Base-by-base conservation (phyloP, 768 basidiomycete genomes). In the Neoboletus magnificus region DNA sequence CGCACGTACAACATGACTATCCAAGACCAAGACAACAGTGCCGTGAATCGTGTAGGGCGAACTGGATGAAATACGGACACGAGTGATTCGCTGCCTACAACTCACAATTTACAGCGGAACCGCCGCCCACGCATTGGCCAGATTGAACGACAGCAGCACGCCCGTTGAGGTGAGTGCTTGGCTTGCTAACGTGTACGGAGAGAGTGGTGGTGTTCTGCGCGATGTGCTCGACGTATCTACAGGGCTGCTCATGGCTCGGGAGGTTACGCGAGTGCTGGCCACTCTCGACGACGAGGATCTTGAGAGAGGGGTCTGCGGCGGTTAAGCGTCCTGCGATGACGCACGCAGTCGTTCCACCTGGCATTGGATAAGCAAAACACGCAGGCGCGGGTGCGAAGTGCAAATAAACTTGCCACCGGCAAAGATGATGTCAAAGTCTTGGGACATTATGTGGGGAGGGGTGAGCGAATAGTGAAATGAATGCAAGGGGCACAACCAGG, bases 81-180 rank as follows among this genome's bases (percentile, higher is more conserved):
- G 15, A 9, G 11, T 1, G 25, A 11, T n/a, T 12, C 4, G 15
- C 4, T 16, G 16, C 5, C 15, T 9, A 23, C 7, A 4, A 62
- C 77, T 48, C 45, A 84, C 84, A 82, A 59, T 86, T 87, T 18
- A 87, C 77, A 50, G 73, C 71, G 0, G 84, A 85, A 1, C 85
- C 85, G 6, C 86, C 86, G 4, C 86, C 86, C 6, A 89, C 61
- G 40, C 76, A 78, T 50, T 79, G 74, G 0, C 80, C 85, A 27
- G 71, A 63, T 0, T 76, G 73, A 5, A 83, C 74, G 36, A 80
- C 45, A 5, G 72, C 62, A 5, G 71, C 61, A 4, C 86, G 82
- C 5, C 78, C 80, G 7, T 73, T 67, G 36, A 77, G 68, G 52
- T 75, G 79, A 1, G 72, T 69, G 58, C 78, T 79, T 6, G 76